A percentile compares a stretch with the other conserved stretches of the same genome.
Evolutionary conservation across 495 filamentous ascomycete genomes (phyloP).

Genomic region (Aspergillus hancockii): DNA sequence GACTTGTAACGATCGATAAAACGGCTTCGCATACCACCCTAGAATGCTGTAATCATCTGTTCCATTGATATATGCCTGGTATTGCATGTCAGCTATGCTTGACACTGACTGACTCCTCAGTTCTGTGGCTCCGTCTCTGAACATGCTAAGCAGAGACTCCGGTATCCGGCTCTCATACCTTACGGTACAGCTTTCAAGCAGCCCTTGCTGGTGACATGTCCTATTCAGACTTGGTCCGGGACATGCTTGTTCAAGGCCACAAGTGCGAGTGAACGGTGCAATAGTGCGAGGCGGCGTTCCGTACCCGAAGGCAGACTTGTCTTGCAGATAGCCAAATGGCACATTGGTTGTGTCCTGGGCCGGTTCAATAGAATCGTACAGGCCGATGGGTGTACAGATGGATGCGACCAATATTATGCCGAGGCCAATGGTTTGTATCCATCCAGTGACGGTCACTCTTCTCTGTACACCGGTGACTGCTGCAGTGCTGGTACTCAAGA

Average conservation of each 20-base stretch:
- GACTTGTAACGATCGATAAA: slow-evolving; percentile 24
- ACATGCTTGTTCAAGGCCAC: slow-evolving; percentile 4
- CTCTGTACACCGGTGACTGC: slow-evolving; percentile 11
- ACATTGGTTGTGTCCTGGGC: neutral
- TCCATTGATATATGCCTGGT: slow-evolving; percentile 26
- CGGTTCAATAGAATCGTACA: slow-evolving; percentile 25
- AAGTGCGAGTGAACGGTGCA: slow-evolving; percentile 14
- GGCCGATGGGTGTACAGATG: slow-evolving; percentile 35
- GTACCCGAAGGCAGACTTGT: slow-evolving; percentile 18
- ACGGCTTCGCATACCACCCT: slow-evolving; percentile 11
- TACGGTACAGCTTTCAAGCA: slow-evolving; percentile 1
- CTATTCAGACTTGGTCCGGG: neutral
- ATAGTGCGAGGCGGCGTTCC: slow-evolving; percentile 20
- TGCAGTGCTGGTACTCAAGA: slow-evolving; percentile 26
- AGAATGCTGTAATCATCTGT: slow-evolving; percentile 1
- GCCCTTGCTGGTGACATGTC: neutral
- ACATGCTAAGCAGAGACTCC: slow-evolving; percentile 27
- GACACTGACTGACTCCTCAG: slow-evolving; percentile 31
- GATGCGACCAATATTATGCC: slow-evolving; percentile 19
- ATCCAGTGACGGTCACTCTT: slow-evolving; percentile 9
- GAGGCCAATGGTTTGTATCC: slow-evolving; percentile 12
- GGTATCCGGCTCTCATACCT: slow-evolving; percentile 25
- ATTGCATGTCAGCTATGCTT: slow-evolving; percentile 45
- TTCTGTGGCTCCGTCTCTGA: slow-evolving; percentile 26
- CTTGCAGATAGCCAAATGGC: slow-evolving; percentile 26